A percentile compares a stretch with the other conserved stretches of the same genome.
phyloP scores from a whole-genome alignment of 768 basidiomycete genomes.

The Cystobasidium tubakii region DNA sequence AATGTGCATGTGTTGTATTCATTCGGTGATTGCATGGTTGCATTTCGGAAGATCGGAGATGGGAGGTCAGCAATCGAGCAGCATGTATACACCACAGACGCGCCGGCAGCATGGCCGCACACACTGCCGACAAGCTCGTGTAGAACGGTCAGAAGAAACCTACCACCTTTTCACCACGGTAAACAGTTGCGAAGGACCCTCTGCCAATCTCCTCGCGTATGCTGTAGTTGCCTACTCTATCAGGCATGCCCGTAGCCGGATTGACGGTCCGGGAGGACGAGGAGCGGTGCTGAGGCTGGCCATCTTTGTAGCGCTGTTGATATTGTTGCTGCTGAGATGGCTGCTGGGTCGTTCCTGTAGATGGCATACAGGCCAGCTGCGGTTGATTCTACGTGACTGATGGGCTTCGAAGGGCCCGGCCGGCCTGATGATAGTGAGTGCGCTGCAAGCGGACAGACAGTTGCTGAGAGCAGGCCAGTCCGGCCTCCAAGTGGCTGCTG shows the following conservation, averaged over 20 bases:
- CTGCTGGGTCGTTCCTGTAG: neutral
- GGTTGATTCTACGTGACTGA: neutral
- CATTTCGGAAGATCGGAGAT: neutral
- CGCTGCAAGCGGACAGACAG: neutral
- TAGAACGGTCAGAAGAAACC: too few relatives aligned
- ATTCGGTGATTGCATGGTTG: neutral
- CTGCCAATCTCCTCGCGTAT: conserved; percentile 52
- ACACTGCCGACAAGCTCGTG: too few relatives aligned
- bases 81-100: neutral
- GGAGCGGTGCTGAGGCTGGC: conserved; percentile 1
- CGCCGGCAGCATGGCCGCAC: too few relatives aligned
- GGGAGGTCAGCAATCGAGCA: neutral
- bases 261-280: conserved; percentile 12
- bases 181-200: conserved; percentile 94
- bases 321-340: neutral
- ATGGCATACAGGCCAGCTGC: conserved; percentile 5
- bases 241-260: conserved; percentile 13
- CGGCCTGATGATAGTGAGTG: neutral
- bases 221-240: conserved; percentile 48
- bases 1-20: too few relatives aligned
- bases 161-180: conserved; percentile 58
- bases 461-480: too few relatives aligned
- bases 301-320: conserved; percentile 9
- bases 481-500: too few relatives aligned
- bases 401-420: neutral